Base-by-base conservation (phyloP, 1,284 basidiomycete species). In the Inonotus hispidus region DNA sequence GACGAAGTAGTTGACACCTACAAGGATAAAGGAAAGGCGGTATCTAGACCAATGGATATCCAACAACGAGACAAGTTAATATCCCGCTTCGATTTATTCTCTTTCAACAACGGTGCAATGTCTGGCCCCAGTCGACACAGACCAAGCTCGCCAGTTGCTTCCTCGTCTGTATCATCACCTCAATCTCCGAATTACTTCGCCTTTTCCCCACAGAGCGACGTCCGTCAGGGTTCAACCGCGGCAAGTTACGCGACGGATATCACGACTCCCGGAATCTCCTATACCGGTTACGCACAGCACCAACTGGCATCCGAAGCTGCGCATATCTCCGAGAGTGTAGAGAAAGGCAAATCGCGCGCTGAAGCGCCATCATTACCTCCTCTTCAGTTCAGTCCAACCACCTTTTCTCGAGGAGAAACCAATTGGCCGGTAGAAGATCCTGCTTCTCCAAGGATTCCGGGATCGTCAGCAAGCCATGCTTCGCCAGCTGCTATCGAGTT, bases 331-430 rank as follows among this genome's bases (percentile, higher is more conserved):
- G 45, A 29, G 64, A 69, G 73, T 54, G 84, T 82, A 73, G 87
- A 84, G 63, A 89, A 88, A 70, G 80, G 72, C 62, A 82, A 72
- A 68, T 37, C 55, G 25, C 50, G 57, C n/a, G 58, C 56, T n/a
- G 49, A 53, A 14, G 79, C 84, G 45, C 84, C 86, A 62, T 77
- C 77, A 66, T 77, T 88, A 61, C 84, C 87, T 60, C 85, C 87
- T 63, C 74, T 89, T 64, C 75, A 77, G 37, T 83, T 90, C 68
- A 75, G 79, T 52, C 75, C 80, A 41, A 74, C 84, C 38, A 74
- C 75, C 55, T 76, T 87, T 64, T 74, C 73, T 47, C 80, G 77
- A 65, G 72, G 69, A 43, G 70, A 74, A 55, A 67, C 76, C 52
- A 72, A 73, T 62, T 82, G 80, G 77, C 72, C 79, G 10, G 25